Conservation (phyloP, 1,284 basidiomycete genomes). For the Sporisorium iseilematis-ciliati region DNA sequence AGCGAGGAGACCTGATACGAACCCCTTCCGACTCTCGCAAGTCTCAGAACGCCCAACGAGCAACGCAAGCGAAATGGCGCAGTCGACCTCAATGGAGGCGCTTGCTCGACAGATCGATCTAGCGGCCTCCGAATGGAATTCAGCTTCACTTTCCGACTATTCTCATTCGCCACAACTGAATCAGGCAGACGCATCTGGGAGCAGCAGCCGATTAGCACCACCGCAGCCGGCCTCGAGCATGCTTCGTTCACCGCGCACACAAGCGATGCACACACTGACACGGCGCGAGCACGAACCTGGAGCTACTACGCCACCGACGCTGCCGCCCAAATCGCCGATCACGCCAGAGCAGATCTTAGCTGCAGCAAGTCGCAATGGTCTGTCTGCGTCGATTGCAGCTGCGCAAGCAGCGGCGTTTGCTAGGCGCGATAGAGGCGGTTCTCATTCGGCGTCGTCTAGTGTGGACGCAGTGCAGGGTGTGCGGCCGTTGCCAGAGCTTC, state of each 20-base stretch:
- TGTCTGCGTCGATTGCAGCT: slow-evolving; percentile 44
- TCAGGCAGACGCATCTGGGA: slow-evolving; percentile 1
- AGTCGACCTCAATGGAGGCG: slow-evolving; percentile 28
- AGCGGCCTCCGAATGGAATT: slow-evolving; percentile 23
- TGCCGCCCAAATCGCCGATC: slow-evolving; percentile 47
- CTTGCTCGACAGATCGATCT: slow-evolving; percentile 36
- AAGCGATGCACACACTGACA: slow-evolving; percentile 44
- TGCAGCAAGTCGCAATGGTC: slow-evolving; percentile 23
- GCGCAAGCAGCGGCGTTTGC: slow-evolving; percentile 49
- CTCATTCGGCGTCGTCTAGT: slow-evolving; percentile 21
- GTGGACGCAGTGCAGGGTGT: slow-evolving; percentile 6
- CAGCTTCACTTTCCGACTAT: background rate
- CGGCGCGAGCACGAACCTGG: slow-evolving; percentile 18
- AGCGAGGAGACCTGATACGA: slow-evolving; percentile 7
- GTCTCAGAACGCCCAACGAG: background rate
- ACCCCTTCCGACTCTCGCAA: slow-evolving; percentile 14
- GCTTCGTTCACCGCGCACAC: slow-evolving; percentile 43
- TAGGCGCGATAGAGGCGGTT: slow-evolving; percentile 16
- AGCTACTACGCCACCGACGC: slow-evolving; percentile 13
- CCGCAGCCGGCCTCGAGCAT: background rate
- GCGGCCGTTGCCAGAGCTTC: slow-evolving; percentile 23
- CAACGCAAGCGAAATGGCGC: background rate
- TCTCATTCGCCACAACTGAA: background rate
- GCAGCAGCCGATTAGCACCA: slow-evolving; percentile 2
- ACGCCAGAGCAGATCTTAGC: slow-evolving; percentile 42